phyloP scores from a whole-genome alignment of 305 asterid genomes.

The Fraxinus sp. region DNA sequence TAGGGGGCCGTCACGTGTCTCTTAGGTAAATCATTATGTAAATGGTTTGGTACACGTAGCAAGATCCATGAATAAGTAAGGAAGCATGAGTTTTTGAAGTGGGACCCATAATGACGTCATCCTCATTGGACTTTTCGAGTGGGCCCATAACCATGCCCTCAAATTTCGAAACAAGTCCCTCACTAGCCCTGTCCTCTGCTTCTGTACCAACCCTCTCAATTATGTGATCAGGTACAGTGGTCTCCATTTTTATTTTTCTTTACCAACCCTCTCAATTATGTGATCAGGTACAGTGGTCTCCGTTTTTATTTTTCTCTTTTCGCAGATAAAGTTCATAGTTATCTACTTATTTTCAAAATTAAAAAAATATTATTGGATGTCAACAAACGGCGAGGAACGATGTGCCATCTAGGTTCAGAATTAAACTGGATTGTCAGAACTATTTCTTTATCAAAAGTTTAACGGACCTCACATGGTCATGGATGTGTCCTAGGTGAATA shows the following conservation, averaged over 20 bases:
- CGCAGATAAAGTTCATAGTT: neutral
- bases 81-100: slow-evolving; percentile 16
- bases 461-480: too few relatives aligned
- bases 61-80: slow-evolving; percentile 5
- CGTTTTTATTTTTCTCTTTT: neutral
- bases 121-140: slow-evolving; percentile 18
- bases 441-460: too few relatives aligned
- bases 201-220: neutral
- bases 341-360: neutral
- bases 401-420: too few relatives aligned
- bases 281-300: too few relatives aligned
- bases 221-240: neutral
- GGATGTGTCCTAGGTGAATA: too few relatives aligned
- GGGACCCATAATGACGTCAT: slow-evolving; percentile 38
- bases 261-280: too few relatives aligned
- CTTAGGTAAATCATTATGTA: too few relatives aligned
- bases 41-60: too few relatives aligned
- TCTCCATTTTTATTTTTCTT: too few relatives aligned
- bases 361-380: neutral
- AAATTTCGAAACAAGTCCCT: slow-evolving; percentile 27
- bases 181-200: neutral
- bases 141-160: slow-evolving; percentile 17
- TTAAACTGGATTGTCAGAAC: too few relatives aligned
- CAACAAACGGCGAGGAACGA: neutral
- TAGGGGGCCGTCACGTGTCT: too few relatives aligned